Conservation (phyloP, 345 rosid species). For the Eucalyptus rudis region DNA sequence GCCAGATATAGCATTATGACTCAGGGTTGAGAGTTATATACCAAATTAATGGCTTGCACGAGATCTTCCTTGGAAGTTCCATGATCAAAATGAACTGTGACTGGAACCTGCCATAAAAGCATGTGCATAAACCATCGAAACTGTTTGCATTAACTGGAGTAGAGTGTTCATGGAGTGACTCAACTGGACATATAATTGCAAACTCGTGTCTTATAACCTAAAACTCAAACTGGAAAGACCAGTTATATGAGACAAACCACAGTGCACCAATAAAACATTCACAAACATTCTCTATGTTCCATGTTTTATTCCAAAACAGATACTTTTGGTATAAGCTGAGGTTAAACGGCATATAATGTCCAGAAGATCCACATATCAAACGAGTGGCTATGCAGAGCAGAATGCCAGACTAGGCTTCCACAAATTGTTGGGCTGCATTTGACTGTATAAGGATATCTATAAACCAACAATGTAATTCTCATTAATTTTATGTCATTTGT, state of each 20-base stretch:
- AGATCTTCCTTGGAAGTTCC: conserved; percentile 80
- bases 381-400: neutral
- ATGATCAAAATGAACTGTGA: conserved; percentile 92
- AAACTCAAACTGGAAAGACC: neutral
- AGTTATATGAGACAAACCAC: neutral
- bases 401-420: neutral
- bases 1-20: neutral
- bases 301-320: neutral
- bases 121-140: neutral
- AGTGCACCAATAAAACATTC: neutral
- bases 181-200: neutral
- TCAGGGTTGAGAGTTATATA: conserved; percentile 9
- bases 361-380: neutral
- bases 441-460: neutral
- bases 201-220: neutral
- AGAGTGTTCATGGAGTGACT: neutral
- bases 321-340: neutral
- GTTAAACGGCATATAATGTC: neutral
- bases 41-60: conserved; percentile 67
- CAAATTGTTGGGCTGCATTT: neutral
- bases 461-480: neutral
- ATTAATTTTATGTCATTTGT: neutral
- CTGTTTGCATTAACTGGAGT: neutral
- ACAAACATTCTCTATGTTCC: neutral
- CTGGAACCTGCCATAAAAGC: conserved; percentile 58